Evolutionary conservation across 2,329 filamentous ascomycete species (phyloP).

Genomic region (Aspergillus unguis): DNA sequence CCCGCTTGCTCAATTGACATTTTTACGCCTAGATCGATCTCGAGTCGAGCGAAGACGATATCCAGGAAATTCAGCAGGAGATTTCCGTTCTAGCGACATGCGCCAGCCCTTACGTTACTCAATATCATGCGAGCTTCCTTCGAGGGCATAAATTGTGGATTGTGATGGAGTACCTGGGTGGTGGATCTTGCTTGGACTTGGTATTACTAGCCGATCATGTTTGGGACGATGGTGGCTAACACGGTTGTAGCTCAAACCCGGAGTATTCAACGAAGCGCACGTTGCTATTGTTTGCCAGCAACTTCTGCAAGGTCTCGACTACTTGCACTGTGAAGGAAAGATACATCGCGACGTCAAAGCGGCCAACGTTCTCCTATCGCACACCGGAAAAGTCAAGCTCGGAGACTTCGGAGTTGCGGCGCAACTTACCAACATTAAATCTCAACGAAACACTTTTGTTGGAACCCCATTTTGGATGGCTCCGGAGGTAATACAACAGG

Average conservation of each 20-base stretch:
- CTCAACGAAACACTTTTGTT: conserved; percentile 94
- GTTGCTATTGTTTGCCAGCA: conserved; percentile 94
- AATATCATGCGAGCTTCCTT: conserved; percentile 96
- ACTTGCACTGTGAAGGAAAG: conserved; percentile 89
- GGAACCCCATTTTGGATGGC: conserved; percentile 98
- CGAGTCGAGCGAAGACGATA: conserved; percentile 97
- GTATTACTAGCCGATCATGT: conserved; percentile 43
- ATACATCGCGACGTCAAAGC: conserved; percentile 97
- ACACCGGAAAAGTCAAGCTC: conserved; percentile 86
- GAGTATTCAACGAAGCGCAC: conserved; percentile 80
- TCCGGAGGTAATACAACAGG: conserved; percentile 87
- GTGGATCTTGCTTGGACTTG: conserved; percentile 90
- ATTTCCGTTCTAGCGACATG: conserved; percentile 94
- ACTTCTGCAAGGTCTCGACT: conserved; percentile 83
- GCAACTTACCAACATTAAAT: conserved; percentile 96
- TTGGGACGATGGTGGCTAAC: not conserved
- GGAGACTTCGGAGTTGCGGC: conserved; percentile 97
- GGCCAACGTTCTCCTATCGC: conserved; percentile 90
- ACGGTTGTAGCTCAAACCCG: conserved; percentile 71
- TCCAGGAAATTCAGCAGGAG: conserved; percentile 96
- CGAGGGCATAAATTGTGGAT: conserved; percentile 97
- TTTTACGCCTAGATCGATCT: conserved; percentile 74
- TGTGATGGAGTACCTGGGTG: conserved; percentile 96
- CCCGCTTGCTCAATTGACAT: conserved; percentile 14
- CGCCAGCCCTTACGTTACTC: conserved; percentile 87